These are phyloP conservation scores for Phaeosphaeriaceae sp. DNA, from an alignment of 2,329 filamentous ascomycete species.

Conservation along the genomic window DNA sequence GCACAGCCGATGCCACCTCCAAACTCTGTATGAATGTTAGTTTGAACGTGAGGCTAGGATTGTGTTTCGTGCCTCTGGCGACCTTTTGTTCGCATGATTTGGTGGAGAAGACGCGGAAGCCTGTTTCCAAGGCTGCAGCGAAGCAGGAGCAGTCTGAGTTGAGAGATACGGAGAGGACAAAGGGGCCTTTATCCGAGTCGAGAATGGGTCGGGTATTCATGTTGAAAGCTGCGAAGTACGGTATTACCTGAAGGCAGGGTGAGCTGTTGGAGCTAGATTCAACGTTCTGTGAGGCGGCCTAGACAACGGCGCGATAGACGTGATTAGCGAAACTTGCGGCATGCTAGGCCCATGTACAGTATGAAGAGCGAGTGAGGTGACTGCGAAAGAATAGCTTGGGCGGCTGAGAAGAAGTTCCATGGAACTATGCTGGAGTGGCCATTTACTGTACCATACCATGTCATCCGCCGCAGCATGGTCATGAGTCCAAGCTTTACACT, in stretches of 20 bases:
- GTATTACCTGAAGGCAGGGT: slow-evolving; percentile 17
- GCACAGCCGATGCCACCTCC: slow-evolving; percentile 77
- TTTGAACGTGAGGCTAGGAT: not conserved
- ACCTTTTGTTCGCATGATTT: slow-evolving; percentile 37
- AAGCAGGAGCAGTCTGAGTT: slow-evolving; percentile 87
- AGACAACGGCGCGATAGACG: slow-evolving; percentile 19
- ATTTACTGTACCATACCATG: no score
- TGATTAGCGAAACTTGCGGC: slow-evolving; percentile 14
- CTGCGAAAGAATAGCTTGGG: slow-evolving; percentile 6
- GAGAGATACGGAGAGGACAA: slow-evolving; percentile 83
- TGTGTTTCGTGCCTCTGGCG: slow-evolving; percentile 33
- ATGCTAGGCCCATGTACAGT: slow-evolving; percentile 31
- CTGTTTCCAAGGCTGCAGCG: slow-evolving; percentile 82
- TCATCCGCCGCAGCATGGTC: slow-evolving; percentile 13
- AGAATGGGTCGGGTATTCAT: slow-evolving; percentile 94
- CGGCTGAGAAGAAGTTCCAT: slow-evolving; percentile 12
- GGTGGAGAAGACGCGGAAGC: slow-evolving; percentile 66
- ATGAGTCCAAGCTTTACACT: slow-evolving; percentile 18
- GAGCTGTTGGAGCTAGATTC: slow-evolving; percentile 6
- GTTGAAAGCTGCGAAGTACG: slow-evolving; percentile 12
- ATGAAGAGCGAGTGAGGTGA: slow-evolving; percentile 18
- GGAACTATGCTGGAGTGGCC: not conserved
- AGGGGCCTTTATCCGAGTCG: slow-evolving; percentile 74
- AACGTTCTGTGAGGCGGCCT: slow-evolving; percentile 14
- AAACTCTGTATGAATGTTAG: slow-evolving; percentile 36